A percentile compares a stretch with the other conserved stretches of the same genome.
These are phyloP conservation scores for Daldinia loculata DNA, from an alignment of 495 filamentous ascomycete genomes.

Conservation along the genomic window DNA sequence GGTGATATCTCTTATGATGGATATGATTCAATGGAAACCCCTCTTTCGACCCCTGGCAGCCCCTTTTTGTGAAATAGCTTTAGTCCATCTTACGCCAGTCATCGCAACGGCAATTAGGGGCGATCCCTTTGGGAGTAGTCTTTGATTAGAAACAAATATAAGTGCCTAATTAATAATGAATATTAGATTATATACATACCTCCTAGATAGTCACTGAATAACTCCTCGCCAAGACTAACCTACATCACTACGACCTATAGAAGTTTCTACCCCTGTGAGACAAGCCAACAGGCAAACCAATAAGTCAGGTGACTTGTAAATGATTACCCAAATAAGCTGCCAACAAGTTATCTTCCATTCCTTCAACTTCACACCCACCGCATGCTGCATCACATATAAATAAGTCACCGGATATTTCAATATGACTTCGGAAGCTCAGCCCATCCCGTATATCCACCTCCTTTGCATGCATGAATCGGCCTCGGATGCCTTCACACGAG, in stretches of 20 bases:
- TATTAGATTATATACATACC: neutral
- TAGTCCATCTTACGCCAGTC: no score
- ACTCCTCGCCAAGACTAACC: neutral
- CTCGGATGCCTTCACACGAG: neutral
- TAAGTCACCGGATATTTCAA: neutral
- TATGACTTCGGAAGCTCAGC: neutral
- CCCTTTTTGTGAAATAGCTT: neutral
- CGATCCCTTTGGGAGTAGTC: neutral
- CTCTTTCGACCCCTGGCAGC: neutral
- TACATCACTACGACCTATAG: neutral
- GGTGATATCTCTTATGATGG: neutral
- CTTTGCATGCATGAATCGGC: slow-evolving; percentile 2
- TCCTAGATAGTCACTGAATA: neutral
- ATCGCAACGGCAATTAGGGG: neutral
- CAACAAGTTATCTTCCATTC: neutral
- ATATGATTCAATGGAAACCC: neutral
- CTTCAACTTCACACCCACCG: neutral
- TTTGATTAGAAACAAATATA: neutral
- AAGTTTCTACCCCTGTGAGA: neutral
- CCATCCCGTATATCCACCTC: slow-evolving; percentile 6
- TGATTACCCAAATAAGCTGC: neutral
- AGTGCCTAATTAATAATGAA: no score
- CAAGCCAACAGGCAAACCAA: neutral
- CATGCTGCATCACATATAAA: neutral
- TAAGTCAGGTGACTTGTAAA: neutral